Evolutionary conservation across 108 stramenopile genomes (phyloP).

Genomic region (Cyclostephanos tholiformis): DNA sequence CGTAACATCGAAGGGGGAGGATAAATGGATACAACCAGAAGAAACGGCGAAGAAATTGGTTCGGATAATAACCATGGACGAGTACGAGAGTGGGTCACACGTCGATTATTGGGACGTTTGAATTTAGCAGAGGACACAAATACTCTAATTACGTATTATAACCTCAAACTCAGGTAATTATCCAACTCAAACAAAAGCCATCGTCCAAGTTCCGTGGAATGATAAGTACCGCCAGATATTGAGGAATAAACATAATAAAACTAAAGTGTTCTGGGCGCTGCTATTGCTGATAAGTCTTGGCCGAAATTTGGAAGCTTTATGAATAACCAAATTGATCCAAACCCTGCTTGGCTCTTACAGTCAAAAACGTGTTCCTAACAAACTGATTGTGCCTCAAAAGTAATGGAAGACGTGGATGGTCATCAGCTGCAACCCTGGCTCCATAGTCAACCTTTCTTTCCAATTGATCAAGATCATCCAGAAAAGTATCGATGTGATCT

Average conservation of each 20-base stretch:
- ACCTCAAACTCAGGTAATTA: too few species aligned
- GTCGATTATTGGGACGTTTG: slow-evolving; percentile 73
- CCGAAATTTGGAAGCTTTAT: neutral
- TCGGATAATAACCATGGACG: slow-evolving; percentile 46
- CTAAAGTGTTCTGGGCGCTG: too few species aligned
- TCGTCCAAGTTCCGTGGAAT: too few species aligned
- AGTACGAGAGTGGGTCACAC: slow-evolving; percentile 72
- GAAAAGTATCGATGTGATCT: slow-evolving; percentile 50
- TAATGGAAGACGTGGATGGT: slow-evolving; percentile 42
- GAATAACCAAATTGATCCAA: slow-evolving; percentile 2
- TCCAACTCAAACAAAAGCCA: too few species aligned
- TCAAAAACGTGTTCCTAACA: slow-evolving; percentile 21
- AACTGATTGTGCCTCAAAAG: slow-evolving; percentile 26
- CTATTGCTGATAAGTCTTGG: too few species aligned
- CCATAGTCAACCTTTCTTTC: slow-evolving; percentile 32
- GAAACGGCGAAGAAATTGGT: slow-evolving; percentile 69
- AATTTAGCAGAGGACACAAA: neutral
- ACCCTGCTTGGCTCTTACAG: slow-evolving; percentile 14
- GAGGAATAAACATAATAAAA: too few species aligned
- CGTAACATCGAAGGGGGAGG: slow-evolving; percentile 27
- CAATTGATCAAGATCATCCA: slow-evolving; percentile 42
- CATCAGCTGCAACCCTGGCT: slow-evolving; percentile 31
- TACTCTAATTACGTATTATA: too few species aligned
- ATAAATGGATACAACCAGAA: slow-evolving; percentile 48
- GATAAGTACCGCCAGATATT: too few species aligned